phyloP scores from a whole-genome alignment of 345 rosid species.

The Theobroma cacao region DNA sequence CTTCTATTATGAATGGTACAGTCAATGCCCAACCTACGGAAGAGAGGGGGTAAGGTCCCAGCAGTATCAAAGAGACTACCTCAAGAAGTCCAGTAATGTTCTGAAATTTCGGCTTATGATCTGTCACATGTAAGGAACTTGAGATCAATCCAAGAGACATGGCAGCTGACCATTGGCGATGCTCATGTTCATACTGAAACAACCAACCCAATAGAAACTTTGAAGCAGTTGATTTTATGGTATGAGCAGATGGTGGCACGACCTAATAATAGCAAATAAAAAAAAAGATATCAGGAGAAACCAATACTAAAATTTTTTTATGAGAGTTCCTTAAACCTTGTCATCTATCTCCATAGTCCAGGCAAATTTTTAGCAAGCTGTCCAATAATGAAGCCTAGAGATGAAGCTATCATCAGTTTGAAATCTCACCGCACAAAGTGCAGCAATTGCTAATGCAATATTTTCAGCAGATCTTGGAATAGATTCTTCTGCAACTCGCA shows the following conservation, averaged over 20 bases:
- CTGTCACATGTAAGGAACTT: conserved; percentile 72
- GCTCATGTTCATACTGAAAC: conserved; percentile 80
- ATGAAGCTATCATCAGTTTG: not conserved
- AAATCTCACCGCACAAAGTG: conserved; percentile 65
- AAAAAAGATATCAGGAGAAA: not conserved
- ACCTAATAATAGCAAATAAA: conserved; percentile 46
- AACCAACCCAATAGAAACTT: conserved; percentile 79
- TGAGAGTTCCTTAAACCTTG: not conserved
- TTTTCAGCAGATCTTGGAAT: conserved; percentile 89
- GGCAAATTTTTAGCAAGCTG: not conserved
- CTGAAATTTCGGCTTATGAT: conserved; percentile 74
- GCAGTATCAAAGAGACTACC: conserved; percentile 41
- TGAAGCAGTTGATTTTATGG: conserved; percentile 68
- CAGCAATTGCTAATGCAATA: conserved; percentile 80
- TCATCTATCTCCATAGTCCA: not conserved
- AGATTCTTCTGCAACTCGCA: conserved; percentile 64
- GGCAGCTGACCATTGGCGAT: conserved; percentile 95
- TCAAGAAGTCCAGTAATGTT: conserved; percentile 70
- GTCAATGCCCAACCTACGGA: not conserved
- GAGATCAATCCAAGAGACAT: conserved; percentile 88
- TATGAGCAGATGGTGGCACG: conserved; percentile 83
- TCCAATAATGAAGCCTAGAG: not conserved
- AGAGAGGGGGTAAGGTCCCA: not conserved
- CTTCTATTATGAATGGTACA: not conserved
- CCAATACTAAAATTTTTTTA: not conserved